These are phyloP conservation scores for Cyberlindnera maclurae DNA, from an alignment of 805 yeast genomes.

Conservation along the genomic window DNA sequence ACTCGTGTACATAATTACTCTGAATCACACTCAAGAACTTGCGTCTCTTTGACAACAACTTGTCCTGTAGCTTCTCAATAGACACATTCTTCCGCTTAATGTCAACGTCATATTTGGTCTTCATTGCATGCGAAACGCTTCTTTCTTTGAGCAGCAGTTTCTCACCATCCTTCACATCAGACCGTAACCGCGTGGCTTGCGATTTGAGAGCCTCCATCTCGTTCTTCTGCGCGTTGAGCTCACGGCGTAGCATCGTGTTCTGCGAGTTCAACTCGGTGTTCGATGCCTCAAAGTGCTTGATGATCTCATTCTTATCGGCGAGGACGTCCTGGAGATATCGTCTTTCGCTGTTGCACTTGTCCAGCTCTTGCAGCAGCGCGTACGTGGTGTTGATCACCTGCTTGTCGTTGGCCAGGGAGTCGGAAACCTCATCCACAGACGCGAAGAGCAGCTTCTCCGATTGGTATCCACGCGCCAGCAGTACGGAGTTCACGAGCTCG, in stretches of 20 bases:
- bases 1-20: conserved; percentile 2
- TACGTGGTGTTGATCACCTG: conserved; percentile 13
- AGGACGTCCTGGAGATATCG: conserved; percentile 6
- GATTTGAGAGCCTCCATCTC: conserved; percentile 2
- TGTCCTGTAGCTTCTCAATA: conserved; percentile 17
- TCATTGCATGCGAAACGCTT: conserved; percentile 10
- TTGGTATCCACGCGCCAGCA: conserved; percentile 12
- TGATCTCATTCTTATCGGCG: conserved; percentile 8
- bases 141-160: conserved; percentile 2
- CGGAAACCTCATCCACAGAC: conserved; percentile 2
- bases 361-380: conserved; percentile 11
- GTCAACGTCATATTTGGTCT: conserved; percentile 17
- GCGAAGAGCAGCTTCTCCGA: conserved; percentile 1
- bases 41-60: conserved; percentile 5
- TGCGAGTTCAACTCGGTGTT: conserved; percentile 4
- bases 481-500: conserved; percentile 10
- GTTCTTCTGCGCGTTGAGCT: not conserved
- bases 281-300: conserved; percentile 7
- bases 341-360: conserved; percentile 7
- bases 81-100: conserved; percentile 11
- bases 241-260: not conserved
- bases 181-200: not conserved
- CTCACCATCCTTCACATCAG: not conserved
- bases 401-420: conserved; percentile 9
- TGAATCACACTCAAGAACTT: conserved; percentile 6